A percentile compares a stretch with the other conserved stretches of the same genome.
Evolutionary conservation across 352 stramenopile species (phyloP).

Genomic region (Peronospora tabacina): DNA sequence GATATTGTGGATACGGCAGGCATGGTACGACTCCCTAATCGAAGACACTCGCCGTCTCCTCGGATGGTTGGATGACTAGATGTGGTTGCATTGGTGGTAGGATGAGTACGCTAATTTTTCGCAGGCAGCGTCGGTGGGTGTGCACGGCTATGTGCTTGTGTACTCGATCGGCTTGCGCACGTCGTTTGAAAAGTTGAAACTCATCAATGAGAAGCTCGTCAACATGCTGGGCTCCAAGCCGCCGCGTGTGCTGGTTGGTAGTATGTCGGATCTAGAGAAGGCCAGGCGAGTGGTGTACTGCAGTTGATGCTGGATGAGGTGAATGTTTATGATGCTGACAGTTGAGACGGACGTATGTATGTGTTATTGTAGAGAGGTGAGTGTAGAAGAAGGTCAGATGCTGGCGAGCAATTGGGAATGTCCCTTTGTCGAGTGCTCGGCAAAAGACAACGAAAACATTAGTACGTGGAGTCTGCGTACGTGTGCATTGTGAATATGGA

Average conservation of each 20-base stretch:
- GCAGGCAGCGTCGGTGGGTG: constrained; percentile 91
- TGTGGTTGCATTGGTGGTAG: constrained; percentile 26
- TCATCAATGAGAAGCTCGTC: constrained; percentile 92
- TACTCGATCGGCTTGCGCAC: constrained; percentile 91
- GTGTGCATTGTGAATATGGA: neutral
- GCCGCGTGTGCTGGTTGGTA: constrained; percentile 91
- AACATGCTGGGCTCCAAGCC: constrained; percentile 91
- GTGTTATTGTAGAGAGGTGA: constrained; percentile 56
- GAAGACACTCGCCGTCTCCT: neutral
- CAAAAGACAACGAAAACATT: constrained; percentile 88
- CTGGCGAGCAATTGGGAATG: constrained; percentile 88
- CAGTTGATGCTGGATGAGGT: neutral
- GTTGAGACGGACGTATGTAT: neutral
- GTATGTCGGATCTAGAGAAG: constrained; percentile 91
- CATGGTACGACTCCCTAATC: constrained; percentile 53
- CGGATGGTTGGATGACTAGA: neutral
- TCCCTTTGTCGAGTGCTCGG: constrained; percentile 93
- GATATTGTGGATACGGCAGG: constrained; percentile 96
- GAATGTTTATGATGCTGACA: constrained; percentile 2
- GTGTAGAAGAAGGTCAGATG: constrained; percentile 75
- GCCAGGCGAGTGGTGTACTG: constrained; percentile 50
- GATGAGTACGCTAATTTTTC: constrained; percentile 95
- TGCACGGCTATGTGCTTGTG: constrained; percentile 93
- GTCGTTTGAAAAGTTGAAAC: constrained; percentile 92
- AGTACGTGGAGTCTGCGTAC: constrained; percentile 39